Conservation (phyloP, 441 rosid genomes). For the Viola pubescens region DNA sequence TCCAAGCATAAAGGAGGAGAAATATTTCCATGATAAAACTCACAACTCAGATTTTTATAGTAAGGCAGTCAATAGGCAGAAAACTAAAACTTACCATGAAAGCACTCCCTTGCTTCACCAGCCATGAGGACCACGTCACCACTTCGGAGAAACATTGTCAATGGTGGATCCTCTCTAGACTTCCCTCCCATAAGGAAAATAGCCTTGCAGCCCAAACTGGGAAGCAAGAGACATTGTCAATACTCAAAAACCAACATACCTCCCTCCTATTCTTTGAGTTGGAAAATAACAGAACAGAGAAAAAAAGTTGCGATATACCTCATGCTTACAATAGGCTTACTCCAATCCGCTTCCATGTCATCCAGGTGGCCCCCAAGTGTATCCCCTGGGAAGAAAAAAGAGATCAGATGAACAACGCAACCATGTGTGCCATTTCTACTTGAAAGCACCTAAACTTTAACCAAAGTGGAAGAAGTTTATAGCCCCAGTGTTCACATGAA, state of each 20-base stretch:
- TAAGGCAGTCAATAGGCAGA: neutral
- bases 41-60: neutral
- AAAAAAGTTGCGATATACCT: conserved; percentile 34
- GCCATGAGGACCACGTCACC: conserved; percentile 92
- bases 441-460: neutral
- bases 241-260: neutral
- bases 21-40: no score
- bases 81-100: conserved; percentile 54
- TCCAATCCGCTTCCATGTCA: conserved; percentile 97
- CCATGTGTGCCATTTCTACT: neutral
- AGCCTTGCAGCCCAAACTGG: conserved; percentile 93
- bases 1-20: neutral
- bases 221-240: neutral
- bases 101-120: conserved; percentile 89
- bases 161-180: conserved; percentile 61
- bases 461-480: neutral
- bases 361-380: conserved; percentile 92
- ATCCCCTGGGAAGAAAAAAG: conserved; percentile 44
- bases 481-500: neutral
- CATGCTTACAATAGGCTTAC: conserved; percentile 89
- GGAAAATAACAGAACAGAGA: neutral
- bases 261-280: neutral
- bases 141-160: conserved; percentile 86
- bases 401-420: neutral
- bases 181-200: conserved; percentile 90